phyloP scores from a whole-genome alignment of 2,329 filamentous ascomycete species.

The Fusarium caatingaense region DNA sequence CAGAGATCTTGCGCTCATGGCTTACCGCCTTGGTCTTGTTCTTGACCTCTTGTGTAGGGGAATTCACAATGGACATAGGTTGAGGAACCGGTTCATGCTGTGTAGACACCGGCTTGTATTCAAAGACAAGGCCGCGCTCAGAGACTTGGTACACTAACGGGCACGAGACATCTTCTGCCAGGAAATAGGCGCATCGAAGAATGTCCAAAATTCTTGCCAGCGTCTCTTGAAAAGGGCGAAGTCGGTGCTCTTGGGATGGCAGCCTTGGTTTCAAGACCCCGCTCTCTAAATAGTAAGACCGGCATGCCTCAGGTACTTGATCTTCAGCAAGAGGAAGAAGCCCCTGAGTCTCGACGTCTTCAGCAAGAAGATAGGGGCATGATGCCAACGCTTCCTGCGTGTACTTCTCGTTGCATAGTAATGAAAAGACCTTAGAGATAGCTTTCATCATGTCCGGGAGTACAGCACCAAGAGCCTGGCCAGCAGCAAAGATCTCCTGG shows the following conservation, averaged over 20 bases:
- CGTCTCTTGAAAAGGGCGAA: conserved; percentile 52
- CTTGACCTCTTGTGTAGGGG: conserved; percentile 17
- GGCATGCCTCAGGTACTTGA: conserved; percentile 54
- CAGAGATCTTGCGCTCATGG: conserved; percentile 22
- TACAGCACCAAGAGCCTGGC: conserved; percentile 58
- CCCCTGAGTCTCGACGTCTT: conserved; percentile 62
- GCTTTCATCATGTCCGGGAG: conserved; percentile 60
- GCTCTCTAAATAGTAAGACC: conserved; percentile 51
- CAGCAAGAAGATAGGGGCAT: conserved; percentile 62
- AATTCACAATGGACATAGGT: conserved; percentile 34
- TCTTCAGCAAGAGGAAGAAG: conserved; percentile 56
- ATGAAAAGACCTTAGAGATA: conserved; percentile 60
- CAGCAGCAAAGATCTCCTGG: conserved; percentile 59
- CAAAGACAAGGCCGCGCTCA: conserved; percentile 49
- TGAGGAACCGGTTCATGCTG: conserved; percentile 5
- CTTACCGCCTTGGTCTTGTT: conserved; percentile 14
- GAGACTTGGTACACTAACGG: conserved; percentile 52
- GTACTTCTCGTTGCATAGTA: conserved; percentile 60
- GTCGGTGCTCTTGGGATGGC: conserved; percentile 48
- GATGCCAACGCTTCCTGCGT: conserved; percentile 52
- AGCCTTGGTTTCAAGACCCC: conserved; percentile 56
- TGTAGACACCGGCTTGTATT: conserved; percentile 43
- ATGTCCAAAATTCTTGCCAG: conserved; percentile 62
- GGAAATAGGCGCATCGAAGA: conserved; percentile 60
- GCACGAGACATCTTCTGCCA: conserved; percentile 56